Evolutionary conservation across 768 basidiomycete species (phyloP).

Genomic region (Pleurotus pulmonarius): DNA sequence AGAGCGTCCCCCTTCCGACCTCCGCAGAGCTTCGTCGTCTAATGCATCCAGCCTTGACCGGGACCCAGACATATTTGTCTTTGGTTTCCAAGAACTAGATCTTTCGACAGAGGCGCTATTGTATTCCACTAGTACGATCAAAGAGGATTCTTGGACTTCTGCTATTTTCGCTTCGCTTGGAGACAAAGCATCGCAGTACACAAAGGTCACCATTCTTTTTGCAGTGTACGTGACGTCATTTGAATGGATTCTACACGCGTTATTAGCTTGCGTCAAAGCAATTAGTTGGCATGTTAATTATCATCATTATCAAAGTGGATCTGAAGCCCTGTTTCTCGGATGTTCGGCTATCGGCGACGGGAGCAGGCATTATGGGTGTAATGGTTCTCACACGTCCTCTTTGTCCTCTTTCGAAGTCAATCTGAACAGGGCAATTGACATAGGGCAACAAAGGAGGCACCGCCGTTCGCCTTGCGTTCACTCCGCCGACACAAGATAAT

Average conservation of each 20-base stretch:
- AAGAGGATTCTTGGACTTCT: slow-evolving; percentile 69
- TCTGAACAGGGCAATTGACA: not conserved
- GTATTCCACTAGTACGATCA: slow-evolving; percentile 56
- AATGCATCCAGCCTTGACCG: slow-evolving; percentile 14
- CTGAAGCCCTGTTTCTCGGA: slow-evolving; percentile 49
- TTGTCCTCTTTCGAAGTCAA: slow-evolving; percentile 1
- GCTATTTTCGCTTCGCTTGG: slow-evolving; percentile 72
- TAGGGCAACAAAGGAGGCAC: slow-evolving; percentile 85
- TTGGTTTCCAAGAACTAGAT: slow-evolving; percentile 82
- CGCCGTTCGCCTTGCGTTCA: slow-evolving; percentile 59
- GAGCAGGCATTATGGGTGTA: slow-evolving; percentile 73
- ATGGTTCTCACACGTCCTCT: slow-evolving; percentile 46
- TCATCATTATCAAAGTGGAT: slow-evolving; percentile 59
- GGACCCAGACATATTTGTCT: slow-evolving; percentile 67
- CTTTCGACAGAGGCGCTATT: slow-evolving; percentile 74
- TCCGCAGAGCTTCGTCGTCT: not conserved
- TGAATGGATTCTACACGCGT: not conserved
- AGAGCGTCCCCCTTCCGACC: not conserved
- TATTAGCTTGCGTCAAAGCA: slow-evolving; percentile 67
- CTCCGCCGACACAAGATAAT: slow-evolving; percentile 28
- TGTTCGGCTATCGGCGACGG: slow-evolving; percentile 49
- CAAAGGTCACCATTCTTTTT: slow-evolving; percentile 46
- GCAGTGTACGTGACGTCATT: not conserved
- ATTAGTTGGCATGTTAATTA: slow-evolving; percentile 79
- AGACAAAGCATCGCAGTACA: slow-evolving; percentile 56